A percentile compares a stretch with the other conserved stretches of the same genome.
Evolutionary conservation across 768 basidiomycete genomes (phyloP).

Genomic region (Auriscalpium orientale): DNA sequence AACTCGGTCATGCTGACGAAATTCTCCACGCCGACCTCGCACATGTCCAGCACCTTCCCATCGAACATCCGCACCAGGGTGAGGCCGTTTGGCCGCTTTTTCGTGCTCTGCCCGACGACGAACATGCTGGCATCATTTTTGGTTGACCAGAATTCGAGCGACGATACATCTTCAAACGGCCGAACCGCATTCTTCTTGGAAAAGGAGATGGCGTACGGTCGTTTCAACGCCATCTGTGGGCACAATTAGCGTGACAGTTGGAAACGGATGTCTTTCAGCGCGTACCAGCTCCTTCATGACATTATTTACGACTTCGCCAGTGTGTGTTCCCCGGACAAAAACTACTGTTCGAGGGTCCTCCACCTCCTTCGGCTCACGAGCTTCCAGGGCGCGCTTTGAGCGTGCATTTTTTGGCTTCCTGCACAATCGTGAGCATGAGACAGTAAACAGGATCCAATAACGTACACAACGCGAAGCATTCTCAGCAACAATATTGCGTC

Average conservation of each 20-base stretch:
- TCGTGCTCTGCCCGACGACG: constrained; percentile 83
- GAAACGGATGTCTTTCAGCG: constrained; percentile 3
- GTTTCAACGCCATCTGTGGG: constrained; percentile 84
- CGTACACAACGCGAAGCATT: too few relatives aligned
- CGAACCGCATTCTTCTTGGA: constrained; percentile 88
- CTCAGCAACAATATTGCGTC: too few relatives aligned
- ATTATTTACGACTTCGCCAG: constrained; percentile 69
- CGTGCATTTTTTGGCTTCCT: constrained; percentile 96
- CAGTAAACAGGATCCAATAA: too few relatives aligned
- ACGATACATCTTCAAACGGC: constrained; percentile 80
- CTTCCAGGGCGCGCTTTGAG: constrained; percentile 82
- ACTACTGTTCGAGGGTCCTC: constrained; percentile 84
- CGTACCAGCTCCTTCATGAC: constrained; percentile 88
- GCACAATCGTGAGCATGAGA: neutral
- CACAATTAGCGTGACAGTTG: neutral
- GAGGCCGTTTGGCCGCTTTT: constrained; percentile 87
- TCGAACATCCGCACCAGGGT: constrained; percentile 85
- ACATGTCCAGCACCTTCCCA: constrained; percentile 83
- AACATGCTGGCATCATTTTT: constrained; percentile 97
- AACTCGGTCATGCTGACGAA: constrained; percentile 75
- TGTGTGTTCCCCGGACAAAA: constrained; percentile 84
- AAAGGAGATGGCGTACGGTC: constrained; percentile 85
- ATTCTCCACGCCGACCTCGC: constrained; percentile 83
- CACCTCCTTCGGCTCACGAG: constrained; percentile 81
- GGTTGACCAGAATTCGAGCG: constrained; percentile 84